phyloP scores from a whole-genome alignment of 768 basidiomycete species.

The Suillus brevipes region DNA sequence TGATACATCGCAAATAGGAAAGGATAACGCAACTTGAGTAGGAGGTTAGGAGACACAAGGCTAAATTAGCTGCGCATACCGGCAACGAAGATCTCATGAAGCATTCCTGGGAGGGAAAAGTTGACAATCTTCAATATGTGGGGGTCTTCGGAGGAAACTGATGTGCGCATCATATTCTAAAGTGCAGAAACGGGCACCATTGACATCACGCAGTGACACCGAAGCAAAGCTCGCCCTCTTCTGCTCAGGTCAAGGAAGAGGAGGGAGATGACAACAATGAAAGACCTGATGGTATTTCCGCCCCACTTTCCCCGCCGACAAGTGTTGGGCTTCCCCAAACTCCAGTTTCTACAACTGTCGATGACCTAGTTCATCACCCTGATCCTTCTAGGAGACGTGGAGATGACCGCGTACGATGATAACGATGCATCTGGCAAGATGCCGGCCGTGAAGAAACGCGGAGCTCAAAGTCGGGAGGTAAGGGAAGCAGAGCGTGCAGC shows the following conservation, averaged over 20 bases:
- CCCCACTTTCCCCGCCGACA: constrained; percentile 30
- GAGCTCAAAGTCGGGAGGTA: constrained; percentile 39
- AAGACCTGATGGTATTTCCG: neutral
- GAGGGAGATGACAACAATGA: constrained; percentile 19
- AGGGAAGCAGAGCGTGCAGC: constrained; percentile 46
- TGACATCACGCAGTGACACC: constrained; percentile 45
- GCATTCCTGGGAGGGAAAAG: constrained; percentile 62
- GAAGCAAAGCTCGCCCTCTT: constrained; percentile 43
- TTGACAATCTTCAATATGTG: constrained; percentile 53
- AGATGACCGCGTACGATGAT: constrained; percentile 13
- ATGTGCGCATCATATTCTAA: constrained; percentile 41
- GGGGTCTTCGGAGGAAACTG: constrained; percentile 52
- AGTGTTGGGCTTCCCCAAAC: constrained; percentile 25
- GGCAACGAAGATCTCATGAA: constrained; percentile 71
- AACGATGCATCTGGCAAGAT: constrained; percentile 36
- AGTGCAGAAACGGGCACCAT: constrained; percentile 5
- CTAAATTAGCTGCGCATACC: constrained; percentile 71
- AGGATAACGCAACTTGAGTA: constrained; percentile 70
- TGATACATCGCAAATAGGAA: constrained; percentile 46
- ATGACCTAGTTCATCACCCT: constrained; percentile 8
- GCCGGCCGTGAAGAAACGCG: constrained; percentile 42
- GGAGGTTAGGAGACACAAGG: constrained; percentile 72
- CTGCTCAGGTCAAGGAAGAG: constrained; percentile 49
- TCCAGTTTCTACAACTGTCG: constrained; percentile 17
- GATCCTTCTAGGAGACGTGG: constrained; percentile 11